phyloP scores from a whole-genome alignment of 1,284 basidiomycete species.

The Austropuccinia psidii region DNA sequence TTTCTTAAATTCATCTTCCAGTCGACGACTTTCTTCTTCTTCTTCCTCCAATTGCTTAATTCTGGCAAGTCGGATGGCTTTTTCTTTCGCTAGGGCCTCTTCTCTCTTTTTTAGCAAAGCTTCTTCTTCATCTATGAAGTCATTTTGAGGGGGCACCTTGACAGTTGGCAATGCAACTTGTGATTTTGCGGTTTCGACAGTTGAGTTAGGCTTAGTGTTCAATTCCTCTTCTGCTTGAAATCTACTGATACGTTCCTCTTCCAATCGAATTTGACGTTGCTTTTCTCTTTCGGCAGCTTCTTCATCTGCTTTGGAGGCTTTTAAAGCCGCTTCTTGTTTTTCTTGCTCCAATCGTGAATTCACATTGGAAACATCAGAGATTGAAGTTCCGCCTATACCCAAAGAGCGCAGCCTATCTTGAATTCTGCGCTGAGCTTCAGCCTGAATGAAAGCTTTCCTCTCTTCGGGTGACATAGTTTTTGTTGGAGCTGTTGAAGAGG shows the following conservation, averaged over 20 bases:
- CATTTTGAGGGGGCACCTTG: slow-evolving; percentile 20
- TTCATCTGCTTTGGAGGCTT: slow-evolving; percentile 55
- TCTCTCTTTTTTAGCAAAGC: slow-evolving; percentile 60
- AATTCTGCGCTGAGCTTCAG: slow-evolving; percentile 73
- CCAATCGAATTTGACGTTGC: slow-evolving; percentile 51
- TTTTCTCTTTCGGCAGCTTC: slow-evolving; percentile 63
- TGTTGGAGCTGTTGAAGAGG: slow-evolving; percentile 54
- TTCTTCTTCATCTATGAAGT: slow-evolving; percentile 62
- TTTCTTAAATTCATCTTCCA: slow-evolving; percentile 50
- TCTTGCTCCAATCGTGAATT: slow-evolving; percentile 45
- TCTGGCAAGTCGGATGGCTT: slow-evolving; percentile 46
- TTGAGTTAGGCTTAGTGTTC: slow-evolving; percentile 54
- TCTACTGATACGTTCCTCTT: slow-evolving; percentile 56
- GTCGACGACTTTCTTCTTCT: slow-evolving; percentile 59
- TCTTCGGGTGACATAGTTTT: slow-evolving; percentile 81
- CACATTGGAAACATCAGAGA: slow-evolving; percentile 49
- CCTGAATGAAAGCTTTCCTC: slow-evolving; percentile 67
- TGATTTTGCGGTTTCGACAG: slow-evolving; percentile 22
- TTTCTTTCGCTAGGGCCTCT: slow-evolving; percentile 68
- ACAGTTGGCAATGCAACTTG: neutral
- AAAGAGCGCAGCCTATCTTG: slow-evolving; percentile 80
- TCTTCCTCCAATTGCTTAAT: slow-evolving; percentile 50
- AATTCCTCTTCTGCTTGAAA: slow-evolving; percentile 41
- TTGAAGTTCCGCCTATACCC: slow-evolving; percentile 60
- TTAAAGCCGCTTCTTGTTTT: slow-evolving; percentile 46